Evolutionary conservation across 495 filamentous ascomycete genomes (phyloP).

Genomic region (Annulohypoxylon maeteangense): DNA sequence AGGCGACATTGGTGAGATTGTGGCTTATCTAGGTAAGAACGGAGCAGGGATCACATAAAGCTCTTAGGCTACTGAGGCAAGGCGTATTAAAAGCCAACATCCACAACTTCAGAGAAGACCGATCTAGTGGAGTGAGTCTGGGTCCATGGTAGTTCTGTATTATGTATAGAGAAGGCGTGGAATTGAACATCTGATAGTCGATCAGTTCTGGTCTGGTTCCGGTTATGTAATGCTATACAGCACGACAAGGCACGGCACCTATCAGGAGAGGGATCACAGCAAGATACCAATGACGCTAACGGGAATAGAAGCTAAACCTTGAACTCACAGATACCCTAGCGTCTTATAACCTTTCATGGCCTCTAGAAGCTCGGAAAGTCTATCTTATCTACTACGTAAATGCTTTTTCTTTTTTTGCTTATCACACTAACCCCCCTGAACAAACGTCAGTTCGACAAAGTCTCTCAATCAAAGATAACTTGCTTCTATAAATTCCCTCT

Average conservation of each 20-base stretch:
- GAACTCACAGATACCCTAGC: neutral
- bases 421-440: neutral
- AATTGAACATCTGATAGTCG: neutral
- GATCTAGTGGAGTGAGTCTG: neutral
- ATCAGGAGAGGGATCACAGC: neutral
- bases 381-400: neutral
- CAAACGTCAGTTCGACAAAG: neutral
- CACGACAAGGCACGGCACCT: neutral
- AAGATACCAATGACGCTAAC: slow-evolving; percentile 5
- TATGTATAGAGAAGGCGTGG: neutral
- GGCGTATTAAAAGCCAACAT: neutral
- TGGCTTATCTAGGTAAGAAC: neutral
- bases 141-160: neutral
- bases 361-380: neutral
- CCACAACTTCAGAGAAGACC: neutral
- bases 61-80: neutral
- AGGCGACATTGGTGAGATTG: neutral
- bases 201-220: slow-evolving; percentile 1
- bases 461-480: neutral
- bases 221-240: slow-evolving; percentile 3
- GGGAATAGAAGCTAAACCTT: slow-evolving; percentile 7
- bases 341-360: neutral
- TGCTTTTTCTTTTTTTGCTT: neutral
- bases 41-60: neutral
- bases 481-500: slow-evolving; percentile 3